These are phyloP conservation scores for Harrya chromipes DNA, from an alignment of 768 basidiomycete genomes.

Conservation along the genomic window DNA sequence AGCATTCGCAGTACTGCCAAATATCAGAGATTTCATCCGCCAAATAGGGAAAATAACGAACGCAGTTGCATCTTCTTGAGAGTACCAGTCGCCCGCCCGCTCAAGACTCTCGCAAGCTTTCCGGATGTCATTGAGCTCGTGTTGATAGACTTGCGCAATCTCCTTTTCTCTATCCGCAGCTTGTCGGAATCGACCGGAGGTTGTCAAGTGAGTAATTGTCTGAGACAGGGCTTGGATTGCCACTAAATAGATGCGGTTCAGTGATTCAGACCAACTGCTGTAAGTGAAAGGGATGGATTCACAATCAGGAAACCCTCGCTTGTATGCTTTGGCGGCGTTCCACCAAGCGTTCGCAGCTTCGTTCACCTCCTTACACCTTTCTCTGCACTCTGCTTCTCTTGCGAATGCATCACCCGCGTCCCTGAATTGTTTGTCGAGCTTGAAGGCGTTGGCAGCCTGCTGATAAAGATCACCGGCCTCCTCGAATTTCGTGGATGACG, in stretches of 20 bases:
- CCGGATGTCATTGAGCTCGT: conserved; percentile 72
- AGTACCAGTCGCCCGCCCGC: conserved; percentile 94
- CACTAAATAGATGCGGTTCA: conserved; percentile 46
- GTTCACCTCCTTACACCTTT: conserved; percentile 81
- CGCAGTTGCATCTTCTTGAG: conserved; percentile 96
- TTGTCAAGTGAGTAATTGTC: conserved; percentile 79
- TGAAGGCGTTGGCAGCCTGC: conserved; percentile 91
- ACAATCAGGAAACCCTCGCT: conserved; percentile 84
- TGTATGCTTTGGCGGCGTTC: conserved; percentile 97
- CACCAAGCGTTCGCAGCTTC: conserved; percentile 99
- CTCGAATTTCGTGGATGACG: conserved; percentile 79
- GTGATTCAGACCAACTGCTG: not conserved
- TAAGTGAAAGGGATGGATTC: conserved; percentile 29
- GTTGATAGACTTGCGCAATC: conserved; percentile 91
- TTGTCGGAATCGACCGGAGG: conserved; percentile 89
- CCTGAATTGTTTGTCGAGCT: conserved; percentile 88
- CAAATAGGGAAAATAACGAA: conserved; percentile 40
- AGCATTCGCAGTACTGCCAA: conserved; percentile 81
- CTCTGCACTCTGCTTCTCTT: conserved; percentile 91
- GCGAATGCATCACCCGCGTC: conserved; percentile 92
- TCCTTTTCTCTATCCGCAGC: conserved; percentile 98
- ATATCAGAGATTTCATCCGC: conserved; percentile 4
- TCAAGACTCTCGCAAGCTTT: conserved; percentile 91
- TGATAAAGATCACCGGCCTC: conserved; percentile 96
- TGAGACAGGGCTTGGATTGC: conserved; percentile 84